Conservation (phyloP, 768 basidiomycete genomes). For the Boletus patriciae region DNA sequence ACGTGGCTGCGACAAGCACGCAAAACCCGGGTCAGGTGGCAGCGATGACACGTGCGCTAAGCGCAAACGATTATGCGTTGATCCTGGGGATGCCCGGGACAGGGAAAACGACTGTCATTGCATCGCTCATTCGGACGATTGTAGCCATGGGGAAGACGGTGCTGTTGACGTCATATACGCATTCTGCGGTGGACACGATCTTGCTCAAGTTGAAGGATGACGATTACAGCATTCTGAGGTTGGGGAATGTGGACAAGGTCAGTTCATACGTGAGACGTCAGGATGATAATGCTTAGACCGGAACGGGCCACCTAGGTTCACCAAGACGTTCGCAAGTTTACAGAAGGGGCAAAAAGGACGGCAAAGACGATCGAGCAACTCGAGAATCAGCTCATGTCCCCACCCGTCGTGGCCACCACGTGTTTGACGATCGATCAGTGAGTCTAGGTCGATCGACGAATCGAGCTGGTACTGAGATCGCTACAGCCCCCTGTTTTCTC, state of each 20-base stretch:
- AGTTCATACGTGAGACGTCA: slow-evolving; percentile 2
- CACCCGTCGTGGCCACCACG: slow-evolving; percentile 94
- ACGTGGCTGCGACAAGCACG: slow-evolving; percentile 33
- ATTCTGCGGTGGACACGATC: slow-evolving; percentile 98
- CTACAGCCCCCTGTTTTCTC: slow-evolving; percentile 75
- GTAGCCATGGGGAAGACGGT: slow-evolving; percentile 84
- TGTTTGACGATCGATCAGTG: slow-evolving; percentile 94
- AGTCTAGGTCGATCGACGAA: slow-evolving; percentile 30
- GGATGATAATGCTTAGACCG: slow-evolving; percentile 1
- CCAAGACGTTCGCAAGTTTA: slow-evolving; percentile 72
- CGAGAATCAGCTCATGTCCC: slow-evolving; percentile 78
- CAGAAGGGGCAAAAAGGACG: slow-evolving; percentile 54
- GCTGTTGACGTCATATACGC: slow-evolving; percentile 89
- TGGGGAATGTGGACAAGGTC: slow-evolving; percentile 94
- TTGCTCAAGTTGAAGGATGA: slow-evolving; percentile 72
- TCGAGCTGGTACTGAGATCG: slow-evolving; percentile 7
- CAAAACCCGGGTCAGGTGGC: slow-evolving; percentile 72
- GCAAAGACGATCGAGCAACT: slow-evolving; percentile 77
- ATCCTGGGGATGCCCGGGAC: slow-evolving; percentile 98
- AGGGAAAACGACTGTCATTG: slow-evolving; percentile 95
- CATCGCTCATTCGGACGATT: slow-evolving; percentile 77
- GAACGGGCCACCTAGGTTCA: slow-evolving; percentile 58
- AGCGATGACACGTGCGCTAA: slow-evolving; percentile 73
- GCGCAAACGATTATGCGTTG: slow-evolving; percentile 86
- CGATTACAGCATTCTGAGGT: slow-evolving; percentile 73